A percentile compares a stretch with the other conserved stretches of the same genome.
These are phyloP conservation scores for Wallemia ichthyophaga DNA, from an alignment of 1,284 basidiomycete species.

Conservation along the genomic window DNA sequence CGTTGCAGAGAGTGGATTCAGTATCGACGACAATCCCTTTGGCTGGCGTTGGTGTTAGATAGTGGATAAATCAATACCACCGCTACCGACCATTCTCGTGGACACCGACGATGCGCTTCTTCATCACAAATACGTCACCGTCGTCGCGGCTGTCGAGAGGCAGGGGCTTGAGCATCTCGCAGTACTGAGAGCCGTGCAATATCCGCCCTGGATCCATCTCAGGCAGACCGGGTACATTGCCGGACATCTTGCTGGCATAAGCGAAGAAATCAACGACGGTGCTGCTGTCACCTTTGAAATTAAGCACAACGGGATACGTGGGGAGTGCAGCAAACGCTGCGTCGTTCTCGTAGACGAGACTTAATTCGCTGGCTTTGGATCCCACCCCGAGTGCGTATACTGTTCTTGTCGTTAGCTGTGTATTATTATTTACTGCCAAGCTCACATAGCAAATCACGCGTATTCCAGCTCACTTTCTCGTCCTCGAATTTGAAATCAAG, in stretches of 20 bases:
- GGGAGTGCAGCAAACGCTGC: constrained; percentile 22
- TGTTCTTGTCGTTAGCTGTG: background rate
- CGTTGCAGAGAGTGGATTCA: constrained; percentile 29
- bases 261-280: constrained; percentile 34
- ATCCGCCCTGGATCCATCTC: constrained; percentile 22
- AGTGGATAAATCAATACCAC: too few species aligned
- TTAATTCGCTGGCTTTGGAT: constrained; percentile 31
- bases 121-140: constrained; percentile 33
- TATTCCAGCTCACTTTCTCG: background rate
- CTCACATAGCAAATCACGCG: background rate
- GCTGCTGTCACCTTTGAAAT: constrained; percentile 21
- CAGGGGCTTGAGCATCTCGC: constrained; percentile 30
- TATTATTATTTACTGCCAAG: too few species aligned
- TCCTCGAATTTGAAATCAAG: background rate
- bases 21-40: constrained; percentile 39
- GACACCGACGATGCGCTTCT: constrained; percentile 28
- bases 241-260: constrained; percentile 18
- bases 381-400: constrained; percentile 36
- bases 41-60: constrained; percentile 22
- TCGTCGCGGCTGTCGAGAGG: constrained; percentile 22
- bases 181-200: constrained; percentile 28
- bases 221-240: constrained; percentile 29
- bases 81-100: constrained; percentile 43
- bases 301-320: constrained; percentile 26
- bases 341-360: constrained; percentile 26